Evolutionary conservation across 148 eudicot genomes (phyloP).

Genomic region (Fallopia convolvulus): DNA sequence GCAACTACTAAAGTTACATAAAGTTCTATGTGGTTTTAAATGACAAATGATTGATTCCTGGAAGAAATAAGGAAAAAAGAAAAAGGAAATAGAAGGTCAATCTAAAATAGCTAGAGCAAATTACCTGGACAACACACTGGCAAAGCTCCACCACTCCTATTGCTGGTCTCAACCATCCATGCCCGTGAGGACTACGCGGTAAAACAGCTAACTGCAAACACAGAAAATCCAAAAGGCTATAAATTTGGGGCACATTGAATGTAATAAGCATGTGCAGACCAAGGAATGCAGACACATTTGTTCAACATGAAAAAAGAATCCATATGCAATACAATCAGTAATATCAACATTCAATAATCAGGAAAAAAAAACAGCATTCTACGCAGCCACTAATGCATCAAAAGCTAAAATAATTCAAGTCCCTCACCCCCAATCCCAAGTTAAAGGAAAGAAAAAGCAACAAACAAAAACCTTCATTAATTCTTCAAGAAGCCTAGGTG

Average conservation of each 20-base stretch:
- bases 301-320: too few species aligned
- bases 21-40: not conserved
- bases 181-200: conserved; percentile 20
- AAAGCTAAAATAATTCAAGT: too few species aligned
- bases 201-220: conserved; percentile 20
- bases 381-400: too few species aligned
- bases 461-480: conserved; percentile 23
- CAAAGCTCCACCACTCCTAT: conserved; percentile 28
- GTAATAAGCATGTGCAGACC: too few species aligned
- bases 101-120: not conserved
- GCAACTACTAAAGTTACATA: not conserved
- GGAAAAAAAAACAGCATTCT: too few species aligned
- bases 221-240: too few species aligned
- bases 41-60: not conserved
- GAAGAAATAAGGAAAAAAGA: not conserved
- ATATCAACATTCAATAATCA: too few species aligned
- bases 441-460: too few species aligned
- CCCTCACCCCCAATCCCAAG: too few species aligned
- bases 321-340: too few species aligned
- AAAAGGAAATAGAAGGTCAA: not conserved
- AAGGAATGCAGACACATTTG: too few species aligned
- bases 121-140: conserved; percentile 26
- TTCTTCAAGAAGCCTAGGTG: conserved; percentile 29
- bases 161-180: conserved; percentile 35
- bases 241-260: too few species aligned